Base-by-base conservation (phyloP, 1,284 basidiomycete genomes). In the Trametes versicolor region DNA sequence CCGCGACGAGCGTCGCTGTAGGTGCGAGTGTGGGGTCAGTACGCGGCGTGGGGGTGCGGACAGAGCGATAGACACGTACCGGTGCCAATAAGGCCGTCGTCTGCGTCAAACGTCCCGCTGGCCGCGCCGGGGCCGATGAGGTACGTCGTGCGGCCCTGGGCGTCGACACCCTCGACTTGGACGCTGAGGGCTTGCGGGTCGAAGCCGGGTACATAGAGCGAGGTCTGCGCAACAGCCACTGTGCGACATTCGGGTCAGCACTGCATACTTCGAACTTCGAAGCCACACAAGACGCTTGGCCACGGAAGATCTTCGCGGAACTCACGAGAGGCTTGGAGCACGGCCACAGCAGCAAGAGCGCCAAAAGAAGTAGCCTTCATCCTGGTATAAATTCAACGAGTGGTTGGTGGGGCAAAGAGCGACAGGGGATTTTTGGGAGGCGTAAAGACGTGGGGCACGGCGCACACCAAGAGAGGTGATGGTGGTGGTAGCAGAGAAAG, bases 131-230 rank as follows among this genome's bases (percentile, higher is more conserved):
- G 75, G 9, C 78, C 70, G 47, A 84, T 62, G 36, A 71, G 72
- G 73, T 78, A 84, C 23, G 83, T 83, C 19, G 83, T 84, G 43
- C 74, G 74, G 13, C 82, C 80, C 55, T 80, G 72, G 17, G 71
- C 56, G 8, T 79, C 82, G 15, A 80, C 78, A 12, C 81, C 83
- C 23, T 82, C 50, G 27, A 77, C 69, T 56, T 78, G 73, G 41
- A 79, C 82, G 54, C 80, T 80, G 36, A 84, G 63, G 4, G 80
- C 78, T 70, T 82, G 80, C 12, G 79, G 75, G 63, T 84, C 80
- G 55, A 83, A 82, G 34, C 77, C 82, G 5, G 82, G 83, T 55
- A 85, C 75, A 66, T 78, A 82, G 43, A 84, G 70, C 17, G 83
- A 81, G 0, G 76, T 76, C 58, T 73, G 66, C 4, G 73, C 74